phyloP scores from a whole-genome alignment of 164 flowering plant species.

The Buxus sempervirens region DNA sequence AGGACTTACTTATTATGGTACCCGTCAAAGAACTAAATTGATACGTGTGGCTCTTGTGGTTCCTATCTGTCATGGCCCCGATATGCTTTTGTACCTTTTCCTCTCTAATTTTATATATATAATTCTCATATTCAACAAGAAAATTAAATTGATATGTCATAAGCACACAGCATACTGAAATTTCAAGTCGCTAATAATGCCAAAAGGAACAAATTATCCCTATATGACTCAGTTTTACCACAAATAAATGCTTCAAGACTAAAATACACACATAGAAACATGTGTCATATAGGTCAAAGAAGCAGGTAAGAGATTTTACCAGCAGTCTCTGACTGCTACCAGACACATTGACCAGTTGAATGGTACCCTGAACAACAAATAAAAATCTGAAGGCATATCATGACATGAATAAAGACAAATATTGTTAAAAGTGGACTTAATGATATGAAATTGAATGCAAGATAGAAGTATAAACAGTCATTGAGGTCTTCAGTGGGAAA shows the following conservation, averaged over 20 bases:
- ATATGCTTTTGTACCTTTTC: no score
- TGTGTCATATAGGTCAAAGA: not conserved
- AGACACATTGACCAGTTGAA: slow-evolving; percentile 45
- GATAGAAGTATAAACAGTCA: not conserved
- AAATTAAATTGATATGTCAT: no score
- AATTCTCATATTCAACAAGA: no score
- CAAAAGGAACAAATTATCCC: no score
- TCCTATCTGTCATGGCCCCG: no score
- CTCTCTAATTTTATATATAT: no score
- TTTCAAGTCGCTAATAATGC: no score
- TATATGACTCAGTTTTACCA: no score
- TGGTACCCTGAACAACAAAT: slow-evolving; percentile 68
- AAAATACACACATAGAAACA: not conserved
- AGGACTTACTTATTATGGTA: not conserved
- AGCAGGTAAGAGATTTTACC: slow-evolving; percentile 30
- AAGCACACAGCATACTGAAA: no score
- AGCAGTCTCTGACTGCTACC: slow-evolving; percentile 38
- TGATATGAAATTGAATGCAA: not conserved
- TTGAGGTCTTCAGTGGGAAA: not conserved
- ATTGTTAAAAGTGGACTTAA: not conserved
- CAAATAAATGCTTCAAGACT: not conserved
- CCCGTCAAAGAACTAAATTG: no score
- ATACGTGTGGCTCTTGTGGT: no score
- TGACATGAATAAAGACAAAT: not conserved
- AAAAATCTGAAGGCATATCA: slow-evolving; percentile 51